phyloP scores from a whole-genome alignment of 257 asterid genomes.

The Hygrophila difformis region DNA sequence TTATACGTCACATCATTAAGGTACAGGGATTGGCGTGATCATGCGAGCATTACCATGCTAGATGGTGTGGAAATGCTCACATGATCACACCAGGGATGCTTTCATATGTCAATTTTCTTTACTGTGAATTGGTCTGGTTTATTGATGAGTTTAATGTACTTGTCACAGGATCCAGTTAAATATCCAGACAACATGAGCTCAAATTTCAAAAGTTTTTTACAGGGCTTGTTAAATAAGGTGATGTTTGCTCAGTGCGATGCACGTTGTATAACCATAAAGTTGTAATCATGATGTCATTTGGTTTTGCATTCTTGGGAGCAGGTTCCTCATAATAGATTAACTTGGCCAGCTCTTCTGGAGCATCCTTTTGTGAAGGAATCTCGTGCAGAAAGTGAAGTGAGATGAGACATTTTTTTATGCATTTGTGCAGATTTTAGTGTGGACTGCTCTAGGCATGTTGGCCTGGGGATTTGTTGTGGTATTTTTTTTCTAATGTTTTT shows the following conservation, averaged over 20 bases:
- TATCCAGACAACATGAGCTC: slow-evolving; percentile 92
- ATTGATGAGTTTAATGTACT: slow-evolving; percentile 11
- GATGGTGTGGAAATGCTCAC: no score
- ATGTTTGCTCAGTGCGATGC: slow-evolving; percentile 14
- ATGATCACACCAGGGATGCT: no score
- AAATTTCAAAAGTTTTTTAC: slow-evolving; percentile 70
- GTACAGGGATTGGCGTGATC: no score
- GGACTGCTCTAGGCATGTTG: no score
- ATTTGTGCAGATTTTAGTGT: slow-evolving; percentile 10
- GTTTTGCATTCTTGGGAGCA: slow-evolving; percentile 24
- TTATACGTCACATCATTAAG: slow-evolving; percentile 92
- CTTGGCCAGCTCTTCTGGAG: slow-evolving; percentile 98
- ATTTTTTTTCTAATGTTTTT: not conserved
- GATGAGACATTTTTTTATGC: slow-evolving; percentile 18
- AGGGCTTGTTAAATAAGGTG: slow-evolving; percentile 95
- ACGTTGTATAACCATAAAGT: slow-evolving; percentile 2
- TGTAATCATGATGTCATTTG: slow-evolving; percentile 21
- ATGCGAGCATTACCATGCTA: no score
- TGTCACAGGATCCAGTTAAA: slow-evolving; percentile 87
- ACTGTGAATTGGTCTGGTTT: slow-evolving; percentile 1
- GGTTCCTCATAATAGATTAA: slow-evolving; percentile 85
- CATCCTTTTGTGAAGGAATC: slow-evolving; percentile 85
- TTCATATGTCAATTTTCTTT: slow-evolving; percentile 9
- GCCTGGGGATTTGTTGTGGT: not conserved
- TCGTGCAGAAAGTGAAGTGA: slow-evolving; percentile 37